Evolutionary conservation across 108 stramenopile genomes (phyloP).

Genomic region (Cyclostephanos tholiformis): DNA sequence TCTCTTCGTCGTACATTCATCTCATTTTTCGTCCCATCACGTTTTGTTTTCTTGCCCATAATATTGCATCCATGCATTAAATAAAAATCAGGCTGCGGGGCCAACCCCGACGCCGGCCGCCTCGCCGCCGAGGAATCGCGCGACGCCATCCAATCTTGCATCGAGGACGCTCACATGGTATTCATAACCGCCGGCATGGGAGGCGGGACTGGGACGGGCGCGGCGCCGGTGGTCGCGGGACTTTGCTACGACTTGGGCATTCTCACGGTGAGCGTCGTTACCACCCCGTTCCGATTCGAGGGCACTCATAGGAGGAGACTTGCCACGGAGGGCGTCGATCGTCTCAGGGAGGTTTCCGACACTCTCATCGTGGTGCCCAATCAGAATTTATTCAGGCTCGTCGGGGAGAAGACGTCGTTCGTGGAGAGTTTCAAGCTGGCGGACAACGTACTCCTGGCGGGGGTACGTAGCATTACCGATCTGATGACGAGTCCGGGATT

Average conservation of each 20-base stretch:
- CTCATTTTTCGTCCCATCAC: background rate
- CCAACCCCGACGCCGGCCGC: constrained; percentile 80
- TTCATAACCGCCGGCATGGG: constrained; percentile 92
- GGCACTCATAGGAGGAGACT: constrained; percentile 83
- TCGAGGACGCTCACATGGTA: constrained; percentile 83
- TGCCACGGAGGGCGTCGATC: constrained; percentile 73
- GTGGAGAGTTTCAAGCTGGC: constrained; percentile 85
- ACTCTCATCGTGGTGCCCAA: constrained; percentile 93
- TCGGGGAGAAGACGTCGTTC: constrained; percentile 86
- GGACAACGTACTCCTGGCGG: constrained; percentile 90
- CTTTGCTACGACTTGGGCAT: constrained; percentile 71
- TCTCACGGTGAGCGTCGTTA: constrained; percentile 81
- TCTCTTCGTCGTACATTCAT: too few species aligned
- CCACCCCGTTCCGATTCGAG: constrained; percentile 91
- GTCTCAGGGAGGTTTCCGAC: constrained; percentile 76
- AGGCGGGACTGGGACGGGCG: constrained; percentile 89
- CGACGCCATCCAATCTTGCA: constrained; percentile 65
- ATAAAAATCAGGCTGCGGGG: constrained; percentile 65
- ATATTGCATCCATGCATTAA: too few species aligned
- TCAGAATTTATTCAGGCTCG: constrained; percentile 88
- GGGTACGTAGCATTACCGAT: constrained; percentile 89
- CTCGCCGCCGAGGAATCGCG: constrained; percentile 84
- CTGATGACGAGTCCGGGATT: constrained; percentile 89
- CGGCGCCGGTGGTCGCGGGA: constrained; percentile 83
- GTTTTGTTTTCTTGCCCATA: too few species aligned